Base-by-base conservation (phyloP, 805 yeast species). In the Suhomyces vadensis region DNA sequence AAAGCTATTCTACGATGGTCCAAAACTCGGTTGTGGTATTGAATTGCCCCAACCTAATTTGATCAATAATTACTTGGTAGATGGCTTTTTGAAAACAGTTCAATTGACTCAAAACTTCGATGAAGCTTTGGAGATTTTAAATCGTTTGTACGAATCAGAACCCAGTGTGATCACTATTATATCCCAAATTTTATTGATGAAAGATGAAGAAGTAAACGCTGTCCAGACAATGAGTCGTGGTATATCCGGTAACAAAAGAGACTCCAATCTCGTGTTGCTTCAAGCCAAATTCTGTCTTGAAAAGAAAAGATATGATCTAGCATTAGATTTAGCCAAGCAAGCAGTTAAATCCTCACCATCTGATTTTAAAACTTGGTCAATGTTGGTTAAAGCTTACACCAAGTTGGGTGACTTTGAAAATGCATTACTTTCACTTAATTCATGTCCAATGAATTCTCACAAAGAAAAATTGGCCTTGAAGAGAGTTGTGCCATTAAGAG, bases 381-480 rank as follows among this genome's bases (percentile, higher is more conserved):
- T 78, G 45, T 63, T 87, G 46, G 86, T 85, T 6, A 74, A 75
- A 52, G 77, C 80, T 1, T 85, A 86, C 60, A 78, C 85, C 31
- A 74, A 75, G 36, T 58, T 79, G 41, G 81, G 81, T 21, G 83
- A 85, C 61, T 79, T 80, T 58, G 91, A 85, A 58, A 78, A 83
- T 52, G 87, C 94, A 1, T 69, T 87, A 42, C 64, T 85, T 44
- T 79, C 90, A 1, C 70, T 87, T 51, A 87, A 87, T 55, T 82
- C 92, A 11, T 85, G 91, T 56, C 95, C 95, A 19, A 85, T 87
- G 89, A 82, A 82, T 42, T 78, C 85, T 8, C 80, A 82, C 55
- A 83, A 81, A 57, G 94, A 86, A 53, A 78, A 78, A 49, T 85
- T 72, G 58, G 70, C 74, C 17, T 71, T 85, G 53, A 79, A 77